Percentiles rank a stretch among this genome's conserved stretches.
Conservation (phyloP, 495 filamentous ascomycete genomes). For the Aspergillus incahuasiensis region DNA sequence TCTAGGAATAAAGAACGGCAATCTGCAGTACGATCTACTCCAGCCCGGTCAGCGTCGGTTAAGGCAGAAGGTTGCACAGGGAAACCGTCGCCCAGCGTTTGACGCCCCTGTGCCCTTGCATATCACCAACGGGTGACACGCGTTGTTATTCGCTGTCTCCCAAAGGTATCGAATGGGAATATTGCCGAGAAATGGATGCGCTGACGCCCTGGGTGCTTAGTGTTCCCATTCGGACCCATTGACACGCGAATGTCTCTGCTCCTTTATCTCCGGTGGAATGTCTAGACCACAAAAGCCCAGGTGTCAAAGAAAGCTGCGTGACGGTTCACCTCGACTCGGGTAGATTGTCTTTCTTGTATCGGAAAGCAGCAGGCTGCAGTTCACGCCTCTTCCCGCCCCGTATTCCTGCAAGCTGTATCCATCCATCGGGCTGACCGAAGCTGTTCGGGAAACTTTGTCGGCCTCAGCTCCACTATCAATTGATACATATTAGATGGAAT, state of each 20-base stretch:
- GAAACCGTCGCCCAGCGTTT: constrained; percentile 7
- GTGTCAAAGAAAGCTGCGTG: constrained; percentile 3
- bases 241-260: neutral
- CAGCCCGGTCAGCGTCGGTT: neutral
- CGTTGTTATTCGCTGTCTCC: constrained; percentile 1
- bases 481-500: neutral
- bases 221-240: neutral
- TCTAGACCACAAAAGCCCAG: neutral
- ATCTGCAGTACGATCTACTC: neutral
- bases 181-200: constrained; percentile 5
- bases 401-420: neutral
- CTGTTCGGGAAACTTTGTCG: neutral
- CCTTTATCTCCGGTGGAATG: constrained; percentile 7
- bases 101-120: neutral
- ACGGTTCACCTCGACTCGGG: neutral
- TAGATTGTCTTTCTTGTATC: neutral
- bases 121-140: neutral
- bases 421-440: neutral
- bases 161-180: constrained; percentile 11
- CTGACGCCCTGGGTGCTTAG: constrained; percentile 3
- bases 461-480: neutral
- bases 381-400: neutral
- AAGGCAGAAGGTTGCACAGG: constrained; percentile 6
- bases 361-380: constrained; percentile 1
- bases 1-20: neutral